phyloP scores from a whole-genome alignment of 345 rosid species.

The Nasturtium officinale region DNA sequence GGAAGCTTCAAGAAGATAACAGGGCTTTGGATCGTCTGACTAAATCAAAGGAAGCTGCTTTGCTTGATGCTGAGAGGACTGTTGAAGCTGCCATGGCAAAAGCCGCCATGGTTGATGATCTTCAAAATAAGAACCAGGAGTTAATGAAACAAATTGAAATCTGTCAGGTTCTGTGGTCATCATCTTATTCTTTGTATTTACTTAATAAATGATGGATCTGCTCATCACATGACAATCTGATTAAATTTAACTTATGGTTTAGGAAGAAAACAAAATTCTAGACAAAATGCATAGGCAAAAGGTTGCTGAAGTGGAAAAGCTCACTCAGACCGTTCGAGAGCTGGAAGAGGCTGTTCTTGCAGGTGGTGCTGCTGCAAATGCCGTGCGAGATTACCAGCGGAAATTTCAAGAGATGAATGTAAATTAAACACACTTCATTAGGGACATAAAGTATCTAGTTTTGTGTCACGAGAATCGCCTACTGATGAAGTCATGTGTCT shows the following conservation, averaged over 20 bases:
- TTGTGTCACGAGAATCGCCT: background rate
- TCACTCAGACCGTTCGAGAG: constrained; percentile 94
- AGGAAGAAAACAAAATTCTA: constrained; percentile 99
- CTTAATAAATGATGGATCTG: background rate
- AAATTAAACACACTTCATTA: constrained; percentile 27
- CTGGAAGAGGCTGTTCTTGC: constrained; percentile 99
- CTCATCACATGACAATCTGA: constrained; percentile 15
- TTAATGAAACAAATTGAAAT: constrained; percentile 96
- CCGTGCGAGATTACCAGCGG: constrained; percentile 97
- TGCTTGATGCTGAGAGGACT: constrained; percentile 95
- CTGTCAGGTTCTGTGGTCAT: constrained; percentile 71
- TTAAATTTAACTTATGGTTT: constrained; percentile 16
- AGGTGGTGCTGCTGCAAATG: constrained; percentile 99
- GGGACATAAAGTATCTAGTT: background rate
- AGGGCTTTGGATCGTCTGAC: constrained; percentile 99
- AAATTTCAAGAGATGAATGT: constrained; percentile 99
- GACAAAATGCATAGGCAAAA: constrained; percentile 98
- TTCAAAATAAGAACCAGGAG: constrained; percentile 97
- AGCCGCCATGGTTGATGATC: constrained; percentile 99
- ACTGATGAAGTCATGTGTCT: constrained; percentile 24
- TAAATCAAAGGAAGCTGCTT: constrained; percentile 95
- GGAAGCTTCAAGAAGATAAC: constrained; percentile 98
- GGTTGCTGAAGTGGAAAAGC: constrained; percentile 99
- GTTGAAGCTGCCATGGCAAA: constrained; percentile 87
- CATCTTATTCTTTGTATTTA: constrained; percentile 18